Base-by-base conservation (phyloP, 1,139 yeast genomes). In the Pichia sp. region DNA sequence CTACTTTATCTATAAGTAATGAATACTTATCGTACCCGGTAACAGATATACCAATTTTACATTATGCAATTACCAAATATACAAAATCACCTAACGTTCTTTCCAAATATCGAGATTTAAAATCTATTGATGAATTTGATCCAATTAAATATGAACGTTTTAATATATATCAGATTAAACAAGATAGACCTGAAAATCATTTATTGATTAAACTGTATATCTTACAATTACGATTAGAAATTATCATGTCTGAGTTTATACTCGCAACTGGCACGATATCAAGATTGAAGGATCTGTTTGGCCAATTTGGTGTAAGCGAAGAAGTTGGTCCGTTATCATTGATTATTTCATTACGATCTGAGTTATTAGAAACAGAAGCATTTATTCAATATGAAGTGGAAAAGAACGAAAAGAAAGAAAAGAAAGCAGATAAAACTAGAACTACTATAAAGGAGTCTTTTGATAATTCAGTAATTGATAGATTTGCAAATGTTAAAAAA, bases 241-340 rank as follows among this genome's bases (percentile, higher is more conserved):
- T 53, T 3, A 43, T 45, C 4, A 32, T 51, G 39, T 22, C 35
- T 5, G 56, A 53, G 25, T 45, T 49, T 18, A 42, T n/a, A 3
- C 32, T 47, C 2, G 54, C 54, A 8, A 36, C 42, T 11, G 44
- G 46, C 6, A 45, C 53, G 15, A 41, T 53, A 26, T 37, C 53
- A 4, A 45, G 51, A 25, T 30, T 53, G n/a, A 53, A 53, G 26
- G 56, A 53, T 38, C 43, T 50, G 26, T 40, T 51, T 29, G 42
- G 39, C 7, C 38, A 38, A 16, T 25, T 50, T n/a, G 46, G 45
- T 4, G 37, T 49, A 12, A 32, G 41, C 7, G 52, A 53, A 20
- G 47, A 53, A 7, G 40, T 48, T 15, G 51, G 48, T 30, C 48
- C 54, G 4, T 39, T 51, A 24, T 27, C 40, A 25, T 22, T 35